Percentiles rank a stretch among this genome's conserved stretches.
These are phyloP conservation scores for Colletotrichum tropicale DNA, from an alignment of 2,329 filamentous ascomycete genomes.

Conservation along the genomic window DNA sequence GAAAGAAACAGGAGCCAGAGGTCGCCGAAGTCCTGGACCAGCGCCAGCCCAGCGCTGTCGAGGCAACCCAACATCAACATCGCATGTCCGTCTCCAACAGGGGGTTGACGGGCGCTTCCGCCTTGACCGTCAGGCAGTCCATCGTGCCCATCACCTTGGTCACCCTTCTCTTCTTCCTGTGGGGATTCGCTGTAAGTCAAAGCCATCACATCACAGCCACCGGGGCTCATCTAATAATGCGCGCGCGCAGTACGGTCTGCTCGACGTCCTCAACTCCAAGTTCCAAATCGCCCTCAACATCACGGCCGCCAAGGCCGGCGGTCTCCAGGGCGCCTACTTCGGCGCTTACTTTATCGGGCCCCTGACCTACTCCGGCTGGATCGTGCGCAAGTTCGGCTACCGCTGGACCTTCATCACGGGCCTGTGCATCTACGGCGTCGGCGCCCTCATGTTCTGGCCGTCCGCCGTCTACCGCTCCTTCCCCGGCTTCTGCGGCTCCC, in stretches of 20 bases:
- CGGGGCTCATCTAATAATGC: not conserved
- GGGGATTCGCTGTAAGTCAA: conserved; percentile 45
- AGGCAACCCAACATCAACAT: conserved; percentile 20
- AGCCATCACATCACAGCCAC: not conserved
- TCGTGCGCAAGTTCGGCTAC: conserved; percentile 70
- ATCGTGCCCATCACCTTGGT: conserved; percentile 68
- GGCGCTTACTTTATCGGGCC: conserved; percentile 45
- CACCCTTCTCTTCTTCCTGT: conserved; percentile 55
- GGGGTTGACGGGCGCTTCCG: conserved; percentile 26
- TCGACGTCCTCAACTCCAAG: conserved; percentile 50
- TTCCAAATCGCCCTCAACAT: conserved; percentile 53
- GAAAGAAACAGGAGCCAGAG: conserved; percentile 24
- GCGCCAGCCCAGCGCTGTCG: conserved; percentile 20
- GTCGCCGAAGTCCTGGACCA: conserved; percentile 23
- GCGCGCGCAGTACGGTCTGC: conserved; percentile 13
- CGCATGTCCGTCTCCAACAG: conserved; percentile 23
- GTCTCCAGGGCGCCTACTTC: conserved; percentile 57
- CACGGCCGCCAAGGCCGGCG: conserved; percentile 46
- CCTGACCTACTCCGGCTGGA: conserved; percentile 47
- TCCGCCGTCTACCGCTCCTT: conserved; percentile 59
- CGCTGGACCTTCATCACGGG: conserved; percentile 71
- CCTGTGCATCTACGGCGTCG: conserved; percentile 58
- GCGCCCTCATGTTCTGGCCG: conserved; percentile 64
- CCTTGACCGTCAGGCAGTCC: conserved; percentile 68
- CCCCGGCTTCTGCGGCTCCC: conserved; percentile 64